phyloP scores from a whole-genome alignment of 148 eudicot genomes.

The Chenopodium berlandieri region DNA sequence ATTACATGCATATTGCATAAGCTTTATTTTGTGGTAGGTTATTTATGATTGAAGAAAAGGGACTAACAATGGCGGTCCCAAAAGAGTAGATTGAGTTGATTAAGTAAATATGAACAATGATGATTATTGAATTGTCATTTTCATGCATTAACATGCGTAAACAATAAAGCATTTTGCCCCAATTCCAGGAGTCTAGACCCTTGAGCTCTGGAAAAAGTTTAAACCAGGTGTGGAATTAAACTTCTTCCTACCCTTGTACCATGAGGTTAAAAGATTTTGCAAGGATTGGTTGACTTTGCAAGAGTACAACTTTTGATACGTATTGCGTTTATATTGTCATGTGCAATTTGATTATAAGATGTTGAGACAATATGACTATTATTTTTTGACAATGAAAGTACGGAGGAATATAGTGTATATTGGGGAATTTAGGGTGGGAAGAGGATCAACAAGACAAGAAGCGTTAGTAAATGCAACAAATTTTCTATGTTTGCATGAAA shows the following conservation, averaged over 20 bases:
- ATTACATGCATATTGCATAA: not conserved
- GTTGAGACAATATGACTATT: too few species aligned
- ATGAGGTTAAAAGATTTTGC: not conserved
- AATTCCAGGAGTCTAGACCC: constrained; percentile 23
- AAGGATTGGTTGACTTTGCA: not conserved
- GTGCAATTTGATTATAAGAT: too few species aligned
- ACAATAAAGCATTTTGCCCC: constrained; percentile 28
- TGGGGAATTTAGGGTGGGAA: too few species aligned
- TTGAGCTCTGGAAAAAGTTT: not conserved
- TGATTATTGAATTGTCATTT: constrained; percentile 30
- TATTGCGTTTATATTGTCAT: too few species aligned
- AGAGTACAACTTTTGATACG: too few species aligned
- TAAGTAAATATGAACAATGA: not conserved
- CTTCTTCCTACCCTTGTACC: not conserved
- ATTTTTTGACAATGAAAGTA: too few species aligned
- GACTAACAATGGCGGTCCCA: constrained; percentile 25
- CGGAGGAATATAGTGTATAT: too few species aligned
- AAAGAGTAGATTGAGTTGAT: constrained; percentile 8
- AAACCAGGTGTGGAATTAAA: not conserved
- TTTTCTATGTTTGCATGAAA: too few species aligned
- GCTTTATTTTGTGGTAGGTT: not conserved
- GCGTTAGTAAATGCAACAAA: too few species aligned
- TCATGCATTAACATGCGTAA: constrained; percentile 30
- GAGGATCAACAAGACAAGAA: too few species aligned
- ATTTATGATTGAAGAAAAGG: constrained; percentile 3